Base-by-base conservation (phyloP, 2,329 filamentous ascomycete genomes). In the Monosporascus sp. region DNA sequence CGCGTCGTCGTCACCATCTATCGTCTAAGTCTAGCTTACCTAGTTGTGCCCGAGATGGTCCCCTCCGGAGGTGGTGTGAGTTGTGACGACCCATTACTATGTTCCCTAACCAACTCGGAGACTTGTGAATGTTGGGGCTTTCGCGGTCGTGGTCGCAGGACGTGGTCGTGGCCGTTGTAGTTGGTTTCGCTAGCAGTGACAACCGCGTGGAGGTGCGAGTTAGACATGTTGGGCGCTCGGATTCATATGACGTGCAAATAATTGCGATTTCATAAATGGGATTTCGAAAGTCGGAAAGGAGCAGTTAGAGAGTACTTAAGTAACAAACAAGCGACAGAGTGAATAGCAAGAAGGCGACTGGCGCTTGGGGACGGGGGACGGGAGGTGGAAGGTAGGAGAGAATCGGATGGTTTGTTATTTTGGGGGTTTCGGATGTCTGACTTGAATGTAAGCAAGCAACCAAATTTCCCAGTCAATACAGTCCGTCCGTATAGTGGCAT, bases 111-210 rank as follows among this genome's bases (percentile, higher is more conserved):
- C 57, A 75, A 65, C 50, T 73, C 72, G 3, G 72, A 69, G n/a
- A 78, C 65, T 60, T 78, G 77, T 2, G 74, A 66, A 52, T 79
- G 77, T 56, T 75, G 68, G 0, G 76, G 73, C 58, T 80, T 81
- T 56, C 75, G 74, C 24, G 77, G 74, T 9, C 79, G 72, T 17
- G 79, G 76, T 6, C 78, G 76, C 52, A 79, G 62, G 51, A 79
- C 69, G 55, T 75, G 67, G 50, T 78, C 77, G 57, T 68, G 65
- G 43, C 31, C 14, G 20, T 45, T 16, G 3, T 64, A 58, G 46
- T 63, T 59, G 20, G 53, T 50, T 35, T 65, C 50, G 31, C 43
- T 46, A 3, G 43, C 24, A 27, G 43, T 46, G 8, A 24, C 11
- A 16, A 46, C 43, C 19, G 43, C 43, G n/a, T 46, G 43, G 14